These are phyloP conservation scores for Penicillium sp. DNA, from an alignment of 2,329 filamentous ascomycete species.

Conservation along the genomic window DNA sequence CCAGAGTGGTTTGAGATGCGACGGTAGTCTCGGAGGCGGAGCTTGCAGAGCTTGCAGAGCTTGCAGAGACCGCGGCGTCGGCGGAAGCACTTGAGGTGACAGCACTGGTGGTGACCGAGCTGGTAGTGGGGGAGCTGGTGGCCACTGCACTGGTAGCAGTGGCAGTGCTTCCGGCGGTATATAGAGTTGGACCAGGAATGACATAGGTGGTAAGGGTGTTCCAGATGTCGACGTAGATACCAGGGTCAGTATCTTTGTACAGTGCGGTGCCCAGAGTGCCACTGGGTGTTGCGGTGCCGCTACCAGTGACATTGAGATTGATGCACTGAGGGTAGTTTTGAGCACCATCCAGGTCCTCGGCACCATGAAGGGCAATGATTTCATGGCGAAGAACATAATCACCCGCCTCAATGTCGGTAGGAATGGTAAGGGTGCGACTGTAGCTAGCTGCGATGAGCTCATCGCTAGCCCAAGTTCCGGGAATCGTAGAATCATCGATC, in stretches of 20 bases:
- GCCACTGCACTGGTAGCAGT: not conserved
- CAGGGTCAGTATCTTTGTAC: constrained; percentile 63
- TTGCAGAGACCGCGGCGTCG: constrained; percentile 6
- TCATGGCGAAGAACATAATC: constrained; percentile 63
- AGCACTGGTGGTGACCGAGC: constrained; percentile 14
- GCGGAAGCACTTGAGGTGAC: constrained; percentile 19
- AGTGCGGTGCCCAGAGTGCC: constrained; percentile 61
- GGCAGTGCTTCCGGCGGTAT: constrained; percentile 27
- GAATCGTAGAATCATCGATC: constrained; percentile 49
- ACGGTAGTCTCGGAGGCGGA: not conserved
- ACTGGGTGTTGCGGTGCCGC: constrained; percentile 53
- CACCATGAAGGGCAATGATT: constrained; percentile 61
- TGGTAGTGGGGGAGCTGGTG: constrained; percentile 24
- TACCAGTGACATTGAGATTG: constrained; percentile 66
- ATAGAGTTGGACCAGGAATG: constrained; percentile 58
- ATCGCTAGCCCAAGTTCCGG: constrained; percentile 63
- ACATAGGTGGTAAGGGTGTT: constrained; percentile 52
- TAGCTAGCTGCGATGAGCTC: constrained; percentile 60
- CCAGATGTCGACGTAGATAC: constrained; percentile 67
- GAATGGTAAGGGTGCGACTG: constrained; percentile 57
- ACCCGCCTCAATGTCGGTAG: constrained; percentile 53
- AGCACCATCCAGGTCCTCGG: constrained; percentile 38
- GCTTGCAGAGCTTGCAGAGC: not conserved
- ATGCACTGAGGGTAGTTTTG: constrained; percentile 65
- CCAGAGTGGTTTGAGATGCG: not conserved